A percentile compares a stretch with the other conserved stretches of the same genome.
These are phyloP conservation scores for Wickerhamomyces sp. DNA, from an alignment of 1,139 yeast genomes.

Conservation along the genomic window DNA sequence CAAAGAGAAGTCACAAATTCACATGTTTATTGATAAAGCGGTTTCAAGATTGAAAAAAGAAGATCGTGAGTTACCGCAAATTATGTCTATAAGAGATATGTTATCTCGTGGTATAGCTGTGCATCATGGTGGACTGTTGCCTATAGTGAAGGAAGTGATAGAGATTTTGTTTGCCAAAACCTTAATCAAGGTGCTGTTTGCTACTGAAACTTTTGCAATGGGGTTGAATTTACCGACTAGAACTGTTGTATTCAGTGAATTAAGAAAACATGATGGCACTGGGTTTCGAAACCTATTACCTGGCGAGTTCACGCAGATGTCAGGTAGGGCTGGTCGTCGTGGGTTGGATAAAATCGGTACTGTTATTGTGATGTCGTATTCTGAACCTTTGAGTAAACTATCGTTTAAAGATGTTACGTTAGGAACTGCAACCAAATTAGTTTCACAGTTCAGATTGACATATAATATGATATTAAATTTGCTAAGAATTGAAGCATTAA, in stretches of 20 bases:
- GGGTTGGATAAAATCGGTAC: constrained; percentile 93
- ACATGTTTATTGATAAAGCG: constrained; percentile 88
- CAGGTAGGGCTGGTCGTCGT: constrained; percentile 98
- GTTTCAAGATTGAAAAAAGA: constrained; percentile 84
- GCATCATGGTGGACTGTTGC: constrained; percentile 94
- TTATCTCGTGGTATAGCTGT: constrained; percentile 91
- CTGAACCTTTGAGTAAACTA: constrained; percentile 55
- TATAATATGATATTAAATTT: constrained; percentile 93
- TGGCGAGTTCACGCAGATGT: constrained; percentile 98
- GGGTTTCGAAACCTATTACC: constrained; percentile 78
- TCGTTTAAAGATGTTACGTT: constrained; percentile 75
- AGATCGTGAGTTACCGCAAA: constrained; percentile 91
- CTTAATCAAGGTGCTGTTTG: constrained; percentile 84
- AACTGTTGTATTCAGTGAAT: constrained; percentile 86
- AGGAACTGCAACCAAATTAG: constrained; percentile 85
- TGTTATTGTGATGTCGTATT: constrained; percentile 88
- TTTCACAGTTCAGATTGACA: constrained; percentile 89
- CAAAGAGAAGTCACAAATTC: constrained; percentile 84
- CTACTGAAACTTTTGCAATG: constrained; percentile 98
- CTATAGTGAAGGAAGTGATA: constrained; percentile 92
- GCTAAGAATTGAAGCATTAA: constrained; percentile 85
- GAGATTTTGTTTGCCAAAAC: constrained; percentile 88
- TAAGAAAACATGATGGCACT: constrained; percentile 87
- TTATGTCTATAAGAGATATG: constrained; percentile 73
- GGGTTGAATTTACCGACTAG: constrained; percentile 96